Conservation (phyloP, 2,329 filamentous ascomycete genomes). For the Neodidymelliopsis sp. region DNA sequence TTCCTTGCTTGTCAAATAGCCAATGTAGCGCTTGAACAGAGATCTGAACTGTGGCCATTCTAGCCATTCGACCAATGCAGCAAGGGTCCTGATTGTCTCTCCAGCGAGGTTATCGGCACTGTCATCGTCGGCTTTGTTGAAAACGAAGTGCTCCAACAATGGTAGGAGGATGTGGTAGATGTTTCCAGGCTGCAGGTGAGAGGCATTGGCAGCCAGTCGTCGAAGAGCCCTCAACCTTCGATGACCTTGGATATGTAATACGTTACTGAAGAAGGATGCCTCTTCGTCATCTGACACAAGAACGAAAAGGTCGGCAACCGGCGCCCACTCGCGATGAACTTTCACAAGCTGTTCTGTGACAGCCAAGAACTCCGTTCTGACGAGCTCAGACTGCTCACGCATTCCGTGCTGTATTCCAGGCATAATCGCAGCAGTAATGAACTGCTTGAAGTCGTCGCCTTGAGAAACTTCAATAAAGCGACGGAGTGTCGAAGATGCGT, state of each 20-base stretch:
- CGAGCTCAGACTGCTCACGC: constrained; percentile 80
- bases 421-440: constrained; percentile 72
- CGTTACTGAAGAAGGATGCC: constrained; percentile 89
- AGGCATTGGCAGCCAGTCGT: constrained; percentile 74
- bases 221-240: constrained; percentile 84
- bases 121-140: constrained; percentile 81
- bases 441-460: constrained; percentile 60
- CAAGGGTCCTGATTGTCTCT: constrained; percentile 83
- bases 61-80: constrained; percentile 74
- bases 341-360: constrained; percentile 81
- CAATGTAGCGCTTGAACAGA: constrained; percentile 81
- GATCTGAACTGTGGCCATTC: constrained; percentile 92
- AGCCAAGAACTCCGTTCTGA: constrained; percentile 81
- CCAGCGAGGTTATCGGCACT: constrained; percentile 81
- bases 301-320: constrained; percentile 75
- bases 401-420: constrained; percentile 79
- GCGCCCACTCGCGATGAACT: constrained; percentile 71
- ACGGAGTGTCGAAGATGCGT: constrained; percentile 81
- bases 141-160: constrained; percentile 91
- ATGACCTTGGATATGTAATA: constrained; percentile 87
- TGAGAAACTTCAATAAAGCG: constrained; percentile 71
- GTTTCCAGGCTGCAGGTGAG: constrained; percentile 76
- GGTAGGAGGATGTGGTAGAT: constrained; percentile 88
- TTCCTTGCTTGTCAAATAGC: constrained; percentile 80
- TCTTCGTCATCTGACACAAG: constrained; percentile 79